phyloP scores from a whole-genome alignment of 108 stramenopile species.

The Skeletonema grethae region DNA sequence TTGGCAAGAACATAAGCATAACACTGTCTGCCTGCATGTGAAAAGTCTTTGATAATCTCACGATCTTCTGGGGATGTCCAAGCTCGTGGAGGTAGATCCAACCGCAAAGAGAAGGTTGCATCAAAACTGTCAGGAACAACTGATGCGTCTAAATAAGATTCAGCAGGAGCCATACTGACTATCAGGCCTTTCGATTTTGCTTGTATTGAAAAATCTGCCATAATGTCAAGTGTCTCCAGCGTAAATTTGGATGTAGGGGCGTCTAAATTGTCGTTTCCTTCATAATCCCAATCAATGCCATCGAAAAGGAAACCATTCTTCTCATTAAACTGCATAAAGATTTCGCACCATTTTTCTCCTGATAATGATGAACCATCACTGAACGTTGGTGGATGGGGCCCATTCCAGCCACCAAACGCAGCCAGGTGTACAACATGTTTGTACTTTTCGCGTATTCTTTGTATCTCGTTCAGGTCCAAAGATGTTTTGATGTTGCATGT shows the following conservation, averaged over 20 bases:
- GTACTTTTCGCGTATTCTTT: slow-evolving; percentile 37
- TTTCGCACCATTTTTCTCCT: slow-evolving; percentile 52
- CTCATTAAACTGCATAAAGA: slow-evolving; percentile 42
- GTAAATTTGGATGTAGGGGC: slow-evolving; percentile 59
- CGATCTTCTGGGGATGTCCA: slow-evolving; percentile 45
- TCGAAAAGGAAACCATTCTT: slow-evolving; percentile 59
- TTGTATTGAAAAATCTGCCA: slow-evolving; percentile 53
- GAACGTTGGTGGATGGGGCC: slow-evolving; percentile 56
- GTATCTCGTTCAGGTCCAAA: slow-evolving; percentile 50
- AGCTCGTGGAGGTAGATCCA: slow-evolving; percentile 35
- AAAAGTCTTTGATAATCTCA: slow-evolving; percentile 45
- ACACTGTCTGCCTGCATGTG: slow-evolving; percentile 74
- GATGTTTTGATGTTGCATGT: slow-evolving; percentile 21
- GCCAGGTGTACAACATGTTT: slow-evolving; percentile 59
- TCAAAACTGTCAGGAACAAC: slow-evolving; percentile 18
- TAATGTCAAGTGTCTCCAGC: slow-evolving; percentile 55
- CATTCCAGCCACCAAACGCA: slow-evolving; percentile 87
- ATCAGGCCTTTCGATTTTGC: slow-evolving; percentile 63
- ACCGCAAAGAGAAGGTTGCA: slow-evolving; percentile 24
- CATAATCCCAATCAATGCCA: slow-evolving; percentile 89
- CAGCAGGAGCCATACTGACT: slow-evolving; percentile 83
- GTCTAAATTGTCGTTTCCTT: slow-evolving; percentile 68
- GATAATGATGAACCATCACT: slow-evolving; percentile 8
- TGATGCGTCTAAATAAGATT: slow-evolving; percentile 79
- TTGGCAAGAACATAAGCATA: slow-evolving; percentile 79